Conservation (phyloP, 495 filamentous ascomycete species). For the Penicillium waksmanii region DNA sequence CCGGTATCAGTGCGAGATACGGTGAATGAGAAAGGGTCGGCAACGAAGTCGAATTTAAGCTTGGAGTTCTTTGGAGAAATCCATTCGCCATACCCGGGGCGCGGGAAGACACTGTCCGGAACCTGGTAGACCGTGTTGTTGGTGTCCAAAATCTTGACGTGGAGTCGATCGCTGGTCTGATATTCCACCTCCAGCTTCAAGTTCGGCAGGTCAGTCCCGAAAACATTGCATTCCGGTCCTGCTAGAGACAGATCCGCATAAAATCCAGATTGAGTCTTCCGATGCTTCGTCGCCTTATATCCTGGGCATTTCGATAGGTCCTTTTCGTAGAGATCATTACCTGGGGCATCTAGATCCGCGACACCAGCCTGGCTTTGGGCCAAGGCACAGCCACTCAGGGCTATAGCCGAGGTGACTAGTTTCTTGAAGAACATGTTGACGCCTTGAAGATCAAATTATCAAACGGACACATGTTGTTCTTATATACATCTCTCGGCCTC, state of each 20-base stretch:
- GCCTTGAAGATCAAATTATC: not conserved
- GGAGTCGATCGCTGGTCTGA: conserved; percentile 51
- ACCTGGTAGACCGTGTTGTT: conserved; percentile 65
- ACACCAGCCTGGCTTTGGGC: conserved; percentile 25
- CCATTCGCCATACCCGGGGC: conserved; percentile 33
- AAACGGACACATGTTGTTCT: not conserved
- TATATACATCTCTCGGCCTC: not conserved
- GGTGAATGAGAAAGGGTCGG: conserved; percentile 20
- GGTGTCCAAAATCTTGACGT: conserved; percentile 54
- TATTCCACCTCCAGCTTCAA: conserved; percentile 55
- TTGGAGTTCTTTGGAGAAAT: conserved; percentile 16
- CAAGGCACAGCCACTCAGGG: conserved; percentile 18
- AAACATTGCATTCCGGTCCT: conserved; percentile 48
- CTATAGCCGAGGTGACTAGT: conserved; percentile 16
- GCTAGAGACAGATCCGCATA: not conserved
- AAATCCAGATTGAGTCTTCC: conserved; percentile 29
- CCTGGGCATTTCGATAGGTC: conserved; percentile 48
- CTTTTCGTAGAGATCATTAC: conserved; percentile 27
- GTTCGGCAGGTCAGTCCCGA: conserved; percentile 55
- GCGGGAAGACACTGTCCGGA: conserved; percentile 58
- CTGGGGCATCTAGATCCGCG: conserved; percentile 20
- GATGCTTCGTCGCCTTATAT: conserved; percentile 50
- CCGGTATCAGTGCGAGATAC: conserved; percentile 19
- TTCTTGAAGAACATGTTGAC: conserved; percentile 19
- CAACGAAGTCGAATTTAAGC: conserved; percentile 19